Evolutionary conservation across 116 monocot genomes (phyloP), one percentile per base, ranked within the genome.

Genomic region (Thalassia testudinum): DNA sequence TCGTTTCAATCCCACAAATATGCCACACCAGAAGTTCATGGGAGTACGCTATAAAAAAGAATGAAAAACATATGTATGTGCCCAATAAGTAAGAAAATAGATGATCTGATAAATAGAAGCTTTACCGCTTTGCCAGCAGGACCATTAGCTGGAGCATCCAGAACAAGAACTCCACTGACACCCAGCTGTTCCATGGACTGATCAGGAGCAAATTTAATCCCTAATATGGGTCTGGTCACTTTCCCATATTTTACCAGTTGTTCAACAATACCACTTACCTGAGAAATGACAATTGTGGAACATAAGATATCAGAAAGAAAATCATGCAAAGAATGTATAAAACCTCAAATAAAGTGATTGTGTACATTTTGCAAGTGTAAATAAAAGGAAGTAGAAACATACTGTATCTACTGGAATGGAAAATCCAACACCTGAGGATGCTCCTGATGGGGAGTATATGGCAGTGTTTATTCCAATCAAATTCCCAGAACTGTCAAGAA

Each of bases 121-220:
- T 27, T 17, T 70, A 88, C 95, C 74, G 95, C 95, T 77, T 97
- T 97, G 53, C 95, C 95, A 21, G 95, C 95, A 50, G 95, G 95
- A 58, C 95, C 85, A 64, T 76, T 73, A 42, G 85, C 50, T 74
- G 95, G 89, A 65, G 95, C 95, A 82, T 97, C 95, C 50, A 97
- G 66, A 50, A 88, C 95, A 37, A 97, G 89, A 42, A 97, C 95
- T 26, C 89, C 95, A 60, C 85, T 82, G 27, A 97, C 85, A 29
- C 95, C 95, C 53, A 97, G 85, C 72, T 97, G 85, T 71, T 97
- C 89, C 20, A 97, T 85, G 30, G 95, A 97, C 53, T 97, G 95
- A 73, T 97, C 95, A 25, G 89, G 89, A 38, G 95, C 95, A 79
- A 97, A 97, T 74, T 89, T 97, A 48, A 97, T 97, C 21, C 95